Conservation (phyloP, 2,329 filamentous ascomycete genomes). For the Fusarium sterilihyphosum region DNA sequence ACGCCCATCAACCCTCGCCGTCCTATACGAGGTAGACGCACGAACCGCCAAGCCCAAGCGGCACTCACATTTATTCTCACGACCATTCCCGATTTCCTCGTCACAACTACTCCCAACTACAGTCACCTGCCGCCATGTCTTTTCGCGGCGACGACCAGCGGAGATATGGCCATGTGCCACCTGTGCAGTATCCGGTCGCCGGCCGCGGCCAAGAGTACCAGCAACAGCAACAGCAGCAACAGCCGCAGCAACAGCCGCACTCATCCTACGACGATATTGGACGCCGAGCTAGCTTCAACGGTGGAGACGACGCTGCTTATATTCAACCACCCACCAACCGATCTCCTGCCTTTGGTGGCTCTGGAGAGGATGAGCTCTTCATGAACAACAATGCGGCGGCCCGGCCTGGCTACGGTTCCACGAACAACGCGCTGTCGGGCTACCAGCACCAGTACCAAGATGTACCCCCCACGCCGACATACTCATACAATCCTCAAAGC, state of each 20-base stretch:
- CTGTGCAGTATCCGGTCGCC: conserved; percentile 69
- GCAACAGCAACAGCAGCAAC: conserved; percentile 42
- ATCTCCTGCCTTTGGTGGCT: conserved; percentile 35
- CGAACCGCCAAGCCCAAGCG: conserved; percentile 39
- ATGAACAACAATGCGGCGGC: conserved; percentile 57
- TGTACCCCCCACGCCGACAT: conserved; percentile 57
- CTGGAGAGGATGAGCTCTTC: conserved; percentile 70
- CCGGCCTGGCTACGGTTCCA: conserved; percentile 54
- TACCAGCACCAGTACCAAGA: conserved; percentile 64
- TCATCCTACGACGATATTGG: conserved; percentile 45
- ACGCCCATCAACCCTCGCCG: conserved; percentile 33
- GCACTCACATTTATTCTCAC: conserved; percentile 30
- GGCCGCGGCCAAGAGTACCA: conserved; percentile 47
- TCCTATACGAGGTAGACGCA: conserved; percentile 41
- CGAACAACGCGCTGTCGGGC: conserved; percentile 58
- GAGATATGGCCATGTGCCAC: conserved; percentile 73
- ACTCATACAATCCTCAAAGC: conserved; percentile 76
- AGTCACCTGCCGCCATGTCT: conserved; percentile 59
- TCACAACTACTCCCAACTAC: conserved; percentile 8
- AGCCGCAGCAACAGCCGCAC: conserved; percentile 49
- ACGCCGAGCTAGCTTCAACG: conserved; percentile 78
- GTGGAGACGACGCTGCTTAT: conserved; percentile 75
- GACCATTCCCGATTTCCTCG: conserved; percentile 13
- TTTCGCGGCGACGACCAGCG: conserved; percentile 71
- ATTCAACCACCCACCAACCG: conserved; percentile 50